phyloP scores from a whole-genome alignment of 495 filamentous ascomycete genomes.

The Polyplosphaeria fusca region DNA sequence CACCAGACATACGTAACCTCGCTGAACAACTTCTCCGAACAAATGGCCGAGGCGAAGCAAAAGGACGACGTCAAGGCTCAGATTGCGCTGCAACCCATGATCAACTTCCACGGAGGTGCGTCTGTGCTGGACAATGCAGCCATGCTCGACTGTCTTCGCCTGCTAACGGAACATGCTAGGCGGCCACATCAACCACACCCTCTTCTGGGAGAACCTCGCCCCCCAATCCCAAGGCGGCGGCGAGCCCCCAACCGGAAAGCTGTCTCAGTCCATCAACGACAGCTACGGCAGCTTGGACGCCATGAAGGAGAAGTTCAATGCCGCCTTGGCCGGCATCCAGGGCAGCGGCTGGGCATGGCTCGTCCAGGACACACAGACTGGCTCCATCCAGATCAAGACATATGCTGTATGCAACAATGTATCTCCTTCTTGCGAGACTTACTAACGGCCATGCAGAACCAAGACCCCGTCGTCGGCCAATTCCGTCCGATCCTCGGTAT shows the following conservation, averaged over 20 bases:
- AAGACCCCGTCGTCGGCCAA: constrained; percentile 88
- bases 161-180: constrained; percentile 4
- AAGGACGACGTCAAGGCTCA: constrained; percentile 62
- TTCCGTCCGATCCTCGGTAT: constrained; percentile 85
- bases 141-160: too few relatives aligned
- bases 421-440: not conserved
- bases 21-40: constrained; percentile 62
- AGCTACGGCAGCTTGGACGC: constrained; percentile 70
- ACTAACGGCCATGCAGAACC: constrained; percentile 55
- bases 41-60: constrained; percentile 56
- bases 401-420: constrained; percentile 55
- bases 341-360: constrained; percentile 95
- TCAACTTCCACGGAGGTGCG: constrained; percentile 87
- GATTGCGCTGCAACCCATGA: constrained; percentile 75
- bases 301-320: constrained; percentile 74
- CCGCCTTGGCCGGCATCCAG: constrained; percentile 81
- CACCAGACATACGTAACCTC: constrained; percentile 77
- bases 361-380: constrained; percentile 78
- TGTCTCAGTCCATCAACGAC: constrained; percentile 68
- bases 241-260: constrained; percentile 64
- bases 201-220: constrained; percentile 92
- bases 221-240: constrained; percentile 71
- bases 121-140: too few relatives aligned
- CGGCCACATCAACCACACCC: constrained; percentile 85
- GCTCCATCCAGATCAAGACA: constrained; percentile 69